Conservation (phyloP, 257 asterid genomes). For the Cruciata laevipes region DNA sequence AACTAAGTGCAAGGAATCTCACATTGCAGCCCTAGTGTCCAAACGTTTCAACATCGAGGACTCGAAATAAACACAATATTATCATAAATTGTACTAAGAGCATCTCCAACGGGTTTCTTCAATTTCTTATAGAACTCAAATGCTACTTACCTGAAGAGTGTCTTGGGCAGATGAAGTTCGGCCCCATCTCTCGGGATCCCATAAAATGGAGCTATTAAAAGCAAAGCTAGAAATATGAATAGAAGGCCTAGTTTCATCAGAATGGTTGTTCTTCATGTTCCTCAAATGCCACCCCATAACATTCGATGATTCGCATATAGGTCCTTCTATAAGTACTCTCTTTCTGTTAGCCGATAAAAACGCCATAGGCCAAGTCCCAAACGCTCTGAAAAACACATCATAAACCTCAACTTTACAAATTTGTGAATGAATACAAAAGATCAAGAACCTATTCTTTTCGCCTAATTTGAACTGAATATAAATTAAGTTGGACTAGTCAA, state of each 20-base stretch:
- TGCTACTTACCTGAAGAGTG: constrained; percentile 52
- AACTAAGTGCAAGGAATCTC: background rate
- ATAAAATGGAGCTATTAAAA: constrained; percentile 80
- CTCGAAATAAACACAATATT: background rate
- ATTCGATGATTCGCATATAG: constrained; percentile 62
- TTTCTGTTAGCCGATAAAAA: constrained; percentile 50
- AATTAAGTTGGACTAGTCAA: background rate
- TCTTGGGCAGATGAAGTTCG: constrained; percentile 71
- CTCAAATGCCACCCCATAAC: constrained; percentile 93
- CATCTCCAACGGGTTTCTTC: background rate
- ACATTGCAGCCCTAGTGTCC: too few relatives aligned
- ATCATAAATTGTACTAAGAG: background rate
- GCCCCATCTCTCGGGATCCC: constrained; percentile 99
- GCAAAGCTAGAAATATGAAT: constrained; percentile 80
- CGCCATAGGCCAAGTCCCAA: constrained; percentile 89
- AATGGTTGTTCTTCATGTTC: constrained; percentile 42
- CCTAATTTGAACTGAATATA: background rate
- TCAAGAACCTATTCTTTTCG: background rate
- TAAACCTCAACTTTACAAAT: too few relatives aligned
- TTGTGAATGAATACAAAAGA: background rate
- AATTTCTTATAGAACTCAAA: background rate
- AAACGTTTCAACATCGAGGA: too few relatives aligned
- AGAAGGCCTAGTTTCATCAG: constrained; percentile 29
- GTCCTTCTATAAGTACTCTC: constrained; percentile 60
- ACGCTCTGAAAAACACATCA: constrained; percentile 39